Evolutionary conservation across 1,284 basidiomycete species (phyloP).

Genomic region (Sporisorium iseilematis-ciliati): DNA sequence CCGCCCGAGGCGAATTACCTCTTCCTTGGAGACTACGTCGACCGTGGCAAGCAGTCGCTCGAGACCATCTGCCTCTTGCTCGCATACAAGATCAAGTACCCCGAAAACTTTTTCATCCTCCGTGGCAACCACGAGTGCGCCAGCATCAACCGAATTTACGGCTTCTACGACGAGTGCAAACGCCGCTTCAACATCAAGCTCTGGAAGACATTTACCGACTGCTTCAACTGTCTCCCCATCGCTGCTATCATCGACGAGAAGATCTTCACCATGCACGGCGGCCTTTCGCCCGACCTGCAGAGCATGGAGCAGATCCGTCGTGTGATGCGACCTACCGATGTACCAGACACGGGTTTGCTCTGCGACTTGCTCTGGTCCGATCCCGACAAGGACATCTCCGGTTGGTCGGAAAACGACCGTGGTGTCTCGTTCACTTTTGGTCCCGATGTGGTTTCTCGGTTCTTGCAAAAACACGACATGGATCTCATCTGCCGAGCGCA

Average conservation of each 20-base stretch:
- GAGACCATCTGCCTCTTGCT: conserved; percentile 89
- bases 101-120: conserved; percentile 96
- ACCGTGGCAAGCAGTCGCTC: conserved; percentile 92
- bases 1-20: conserved; percentile 97
- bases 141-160: conserved; percentile 94
- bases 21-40: conserved; percentile 94
- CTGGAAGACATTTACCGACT: conserved; percentile 97
- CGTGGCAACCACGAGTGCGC: conserved; percentile 95
- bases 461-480: conserved; percentile 98
- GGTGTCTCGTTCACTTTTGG: conserved; percentile 99
- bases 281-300: conserved; percentile 94
- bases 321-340: conserved; percentile 98
- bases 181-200: conserved; percentile 97
- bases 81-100: conserved; percentile 98
- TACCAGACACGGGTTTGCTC: conserved; percentile 96
- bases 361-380: conserved; percentile 99
- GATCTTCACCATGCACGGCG: conserved; percentile 90
- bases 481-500: conserved; percentile 98
- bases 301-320: conserved; percentile 99
- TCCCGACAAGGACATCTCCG: conserved; percentile 98
- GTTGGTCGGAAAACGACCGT: conserved; percentile 99
- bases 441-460: conserved; percentile 95
- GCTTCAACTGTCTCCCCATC: conserved; percentile 94
- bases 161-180: conserved; percentile 98
- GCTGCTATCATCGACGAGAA: conserved; percentile 97